phyloP scores from a whole-genome alignment of 2,329 filamentous ascomycete species.

The Coniochaeta sp. region DNA sequence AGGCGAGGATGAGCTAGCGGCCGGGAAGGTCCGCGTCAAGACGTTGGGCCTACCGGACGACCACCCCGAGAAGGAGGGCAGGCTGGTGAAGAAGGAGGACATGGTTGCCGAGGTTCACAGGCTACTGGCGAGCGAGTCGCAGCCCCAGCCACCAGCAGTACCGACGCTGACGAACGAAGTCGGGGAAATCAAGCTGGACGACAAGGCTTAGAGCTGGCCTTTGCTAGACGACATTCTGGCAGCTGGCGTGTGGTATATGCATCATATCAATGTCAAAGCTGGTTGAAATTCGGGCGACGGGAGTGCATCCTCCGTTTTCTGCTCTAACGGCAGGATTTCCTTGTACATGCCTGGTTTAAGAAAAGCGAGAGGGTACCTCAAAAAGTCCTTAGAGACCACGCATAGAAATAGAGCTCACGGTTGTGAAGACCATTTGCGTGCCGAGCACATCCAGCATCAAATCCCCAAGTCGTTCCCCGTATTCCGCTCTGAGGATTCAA shows the following conservation, averaged over 20 bases:
- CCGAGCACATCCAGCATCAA: no score
- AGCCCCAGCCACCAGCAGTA: not conserved
- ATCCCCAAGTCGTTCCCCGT: no score
- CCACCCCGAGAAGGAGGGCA: slow-evolving; percentile 85
- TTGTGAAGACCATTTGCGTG: not conserved
- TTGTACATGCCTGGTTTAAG: not conserved
- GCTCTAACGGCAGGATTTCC: not conserved
- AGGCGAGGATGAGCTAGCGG: slow-evolving; percentile 79
- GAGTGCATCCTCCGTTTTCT: not conserved
- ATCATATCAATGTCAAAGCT: not conserved
- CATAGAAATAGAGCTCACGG: not conserved
- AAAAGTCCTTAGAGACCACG: not conserved
- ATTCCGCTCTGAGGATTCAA: no score
- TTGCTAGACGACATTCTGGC: not conserved
- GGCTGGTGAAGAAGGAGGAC: slow-evolving; percentile 58
- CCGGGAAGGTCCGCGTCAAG: slow-evolving; percentile 84
- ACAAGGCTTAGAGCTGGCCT: not conserved
- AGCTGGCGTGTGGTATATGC: not conserved
- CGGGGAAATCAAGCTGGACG: not conserved
- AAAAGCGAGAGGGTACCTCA: not conserved
- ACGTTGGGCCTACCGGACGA: slow-evolving; percentile 64
- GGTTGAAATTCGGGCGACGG: not conserved
- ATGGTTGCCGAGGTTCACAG: slow-evolving; percentile 56
- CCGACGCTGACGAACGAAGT: not conserved
- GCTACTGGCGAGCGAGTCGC: slow-evolving; percentile 6